Conservation (phyloP, 257 asterid genomes). For the Ajuga chamaepitys region DNA sequence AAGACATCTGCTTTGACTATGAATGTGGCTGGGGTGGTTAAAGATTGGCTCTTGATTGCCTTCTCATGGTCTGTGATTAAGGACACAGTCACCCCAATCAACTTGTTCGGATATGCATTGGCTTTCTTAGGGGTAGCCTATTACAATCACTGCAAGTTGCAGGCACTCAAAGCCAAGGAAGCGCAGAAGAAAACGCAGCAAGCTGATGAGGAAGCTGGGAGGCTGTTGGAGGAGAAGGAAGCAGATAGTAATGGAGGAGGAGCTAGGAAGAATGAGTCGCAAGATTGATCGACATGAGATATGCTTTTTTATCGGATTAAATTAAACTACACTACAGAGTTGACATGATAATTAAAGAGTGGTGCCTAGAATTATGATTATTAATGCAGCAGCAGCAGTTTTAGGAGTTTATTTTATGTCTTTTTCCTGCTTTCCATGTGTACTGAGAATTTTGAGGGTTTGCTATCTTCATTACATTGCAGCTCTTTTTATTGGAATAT, state of each 20-base stretch:
- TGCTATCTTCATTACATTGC: too few relatives aligned
- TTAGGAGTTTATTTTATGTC: too few relatives aligned
- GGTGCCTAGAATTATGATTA: constrained; percentile 15
- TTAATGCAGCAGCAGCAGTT: too few relatives aligned
- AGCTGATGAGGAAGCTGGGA: constrained; percentile 40
- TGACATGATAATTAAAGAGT: constrained; percentile 11
- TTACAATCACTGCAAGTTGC: constrained; percentile 51
- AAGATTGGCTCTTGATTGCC: constrained; percentile 65
- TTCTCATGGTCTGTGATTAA: constrained; percentile 72
- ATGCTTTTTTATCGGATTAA: constrained; percentile 7
- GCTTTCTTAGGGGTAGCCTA: constrained; percentile 66
- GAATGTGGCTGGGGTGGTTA: constrained; percentile 77
- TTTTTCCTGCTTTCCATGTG: too few relatives aligned
- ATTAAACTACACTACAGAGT: not conserved
- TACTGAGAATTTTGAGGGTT: too few relatives aligned
- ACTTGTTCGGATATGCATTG: constrained; percentile 50
- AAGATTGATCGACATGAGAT: constrained; percentile 16
- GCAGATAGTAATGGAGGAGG: constrained; percentile 24
- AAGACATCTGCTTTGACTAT: constrained; percentile 68
- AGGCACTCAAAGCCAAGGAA: constrained; percentile 56
- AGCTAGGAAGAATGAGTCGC: constrained; percentile 31
- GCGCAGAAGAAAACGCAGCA: constrained; percentile 49
- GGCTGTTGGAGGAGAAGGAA: constrained; percentile 38
- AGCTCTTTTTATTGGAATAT: too few relatives aligned
- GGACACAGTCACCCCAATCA: constrained; percentile 56